Evolutionary conservation across 208 protist species (phyloP), one percentile per base, ranked within the genome.

Genomic region (Acanthamoeba royreba): DNA sequence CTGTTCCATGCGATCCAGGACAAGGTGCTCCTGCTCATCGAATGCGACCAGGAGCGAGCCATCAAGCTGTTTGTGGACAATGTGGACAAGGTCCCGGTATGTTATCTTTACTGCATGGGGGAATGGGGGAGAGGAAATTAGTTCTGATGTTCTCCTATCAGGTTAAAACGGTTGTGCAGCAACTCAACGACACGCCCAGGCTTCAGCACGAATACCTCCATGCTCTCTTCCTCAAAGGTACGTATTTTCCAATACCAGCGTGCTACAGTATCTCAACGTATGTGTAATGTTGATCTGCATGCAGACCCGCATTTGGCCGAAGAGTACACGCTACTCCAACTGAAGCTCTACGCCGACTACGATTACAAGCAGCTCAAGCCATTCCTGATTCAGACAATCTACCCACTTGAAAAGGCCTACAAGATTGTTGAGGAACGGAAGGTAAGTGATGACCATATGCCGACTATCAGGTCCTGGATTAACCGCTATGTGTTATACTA

Each of bases 321-420:
- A 43, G 74, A 95, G 42, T 96, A 93, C 69, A 94, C 97, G 33
- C 79, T 94, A 5, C 22, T 96, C 25, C 96, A 97, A 85, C 94
- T 98, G 17, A 86, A 63, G 25, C 93, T 97, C 22, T 98, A 97
- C 63, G 97, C 97, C 4, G 87, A 98, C 43, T 97, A 94, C 58
- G 96, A 97, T 46, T 88, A 85, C 28, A 19, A 61, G 45, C 61
- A 96, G 35, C 79, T 98, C 5, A 42, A 96, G 25, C 53, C 69
- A 22, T 97, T 98, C 66, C 92, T 97, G 8, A 63, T 93, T 31
- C 77, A 95, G 43, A 88, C 53, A 58, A 93, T 94, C 58, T 97
- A 96, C 43, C 77, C 81, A 15, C 93, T 97, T 25, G 96, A 97
- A 79, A 93, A 94, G 22, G 94, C 94, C 4, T 93, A 94, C 19